These are phyloP conservation scores for Spizellomyces sp. DNA, from an alignment of 192 early-diverging fungal genomes.

Conservation along the genomic window DNA sequence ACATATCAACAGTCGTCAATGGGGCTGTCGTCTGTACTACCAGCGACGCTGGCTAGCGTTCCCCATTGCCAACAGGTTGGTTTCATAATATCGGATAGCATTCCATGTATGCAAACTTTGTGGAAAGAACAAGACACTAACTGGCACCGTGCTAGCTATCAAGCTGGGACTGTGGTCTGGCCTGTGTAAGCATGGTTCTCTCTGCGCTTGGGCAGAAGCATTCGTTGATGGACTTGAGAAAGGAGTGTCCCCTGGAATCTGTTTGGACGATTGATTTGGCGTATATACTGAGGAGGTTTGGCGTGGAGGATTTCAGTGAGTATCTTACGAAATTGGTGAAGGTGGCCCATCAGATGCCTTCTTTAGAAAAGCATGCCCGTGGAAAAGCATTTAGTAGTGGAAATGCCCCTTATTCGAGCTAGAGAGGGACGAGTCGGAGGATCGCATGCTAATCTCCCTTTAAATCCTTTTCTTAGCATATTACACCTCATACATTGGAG, in stretches of 20 bases:
- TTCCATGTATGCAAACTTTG: not conserved
- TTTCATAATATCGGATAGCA: not conserved
- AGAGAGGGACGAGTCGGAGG: too few species aligned
- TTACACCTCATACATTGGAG: constrained; percentile 85
- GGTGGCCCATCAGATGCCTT: not conserved
- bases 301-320: constrained; percentile 76
- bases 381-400: too few species aligned
- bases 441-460: not conserved
- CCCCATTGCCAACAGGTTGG: constrained; percentile 19
- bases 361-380: too few species aligned
- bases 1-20: not conserved
- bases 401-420: too few species aligned
- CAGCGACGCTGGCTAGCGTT: constrained; percentile 5
- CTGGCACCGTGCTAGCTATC: constrained; percentile 11
- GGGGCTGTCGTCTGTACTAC: not conserved
- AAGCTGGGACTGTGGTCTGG: constrained; percentile 87
- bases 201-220: constrained; percentile 32
- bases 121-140: not conserved
- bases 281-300: constrained; percentile 70
- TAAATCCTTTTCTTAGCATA: constrained; percentile 53
- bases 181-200: constrained; percentile 80
- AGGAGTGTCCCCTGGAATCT: constrained; percentile 53
- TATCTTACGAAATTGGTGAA: not conserved
- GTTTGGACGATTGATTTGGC: constrained; percentile 92
- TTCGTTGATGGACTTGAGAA: constrained; percentile 14